Percentiles rank a stretch among this genome's conserved stretches.
Evolutionary conservation across 257 asterid species (phyloP).

Genomic region (Rhazya stricta): DNA sequence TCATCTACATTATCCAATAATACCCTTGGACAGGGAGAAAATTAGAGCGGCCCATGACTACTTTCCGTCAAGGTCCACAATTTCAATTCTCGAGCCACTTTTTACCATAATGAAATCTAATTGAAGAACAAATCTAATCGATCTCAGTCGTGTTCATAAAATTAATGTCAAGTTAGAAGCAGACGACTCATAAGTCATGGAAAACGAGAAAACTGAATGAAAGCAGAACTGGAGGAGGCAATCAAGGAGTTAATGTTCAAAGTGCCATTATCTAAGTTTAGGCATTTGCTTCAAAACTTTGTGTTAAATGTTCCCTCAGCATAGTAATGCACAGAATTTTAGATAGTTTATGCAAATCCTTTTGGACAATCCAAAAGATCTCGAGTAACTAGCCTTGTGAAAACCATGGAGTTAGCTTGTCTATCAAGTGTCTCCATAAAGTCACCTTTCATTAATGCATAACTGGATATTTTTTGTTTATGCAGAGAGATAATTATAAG

Average conservation of each 20-base stretch:
- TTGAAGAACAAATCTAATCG: neutral
- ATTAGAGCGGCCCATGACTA: neutral
- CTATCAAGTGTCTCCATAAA: neutral
- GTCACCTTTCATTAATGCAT: neutral
- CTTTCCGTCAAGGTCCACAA: neutral
- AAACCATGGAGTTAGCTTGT: neutral
- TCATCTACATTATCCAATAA: neutral
- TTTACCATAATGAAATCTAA: neutral
- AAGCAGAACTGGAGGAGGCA: neutral
- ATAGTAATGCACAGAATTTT: neutral
- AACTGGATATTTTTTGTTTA: neutral
- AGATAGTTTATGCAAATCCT: neutral
- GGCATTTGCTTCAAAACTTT: neutral
- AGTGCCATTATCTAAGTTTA: neutral
- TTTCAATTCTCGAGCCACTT: neutral
- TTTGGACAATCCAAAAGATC: neutral
- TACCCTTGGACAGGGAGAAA: neutral
- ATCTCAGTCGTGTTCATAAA: neutral
- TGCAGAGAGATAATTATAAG: slow-evolving; percentile 42
- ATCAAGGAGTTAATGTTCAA: too few species aligned
- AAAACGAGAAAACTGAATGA: neutral
- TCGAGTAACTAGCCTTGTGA: neutral
- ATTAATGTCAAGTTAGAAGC: too few species aligned
- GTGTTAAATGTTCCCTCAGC: neutral
- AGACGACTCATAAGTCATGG: neutral